Conservation (phyloP, 371 early-diverging fungal species). For the Mortierella sp. region DNA sequence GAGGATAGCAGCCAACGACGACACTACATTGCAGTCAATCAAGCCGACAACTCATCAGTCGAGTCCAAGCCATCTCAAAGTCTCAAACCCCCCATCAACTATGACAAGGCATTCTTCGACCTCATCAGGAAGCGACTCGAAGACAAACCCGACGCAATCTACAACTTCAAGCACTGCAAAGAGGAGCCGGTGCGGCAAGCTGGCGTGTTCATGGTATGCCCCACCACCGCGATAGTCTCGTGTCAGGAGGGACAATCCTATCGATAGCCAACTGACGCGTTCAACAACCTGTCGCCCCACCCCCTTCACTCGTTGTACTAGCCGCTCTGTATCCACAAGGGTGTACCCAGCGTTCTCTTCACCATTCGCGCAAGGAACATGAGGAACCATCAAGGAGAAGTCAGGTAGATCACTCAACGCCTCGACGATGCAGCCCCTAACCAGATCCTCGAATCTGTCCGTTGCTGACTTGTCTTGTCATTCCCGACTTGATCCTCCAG, state of each 20-base stretch:
- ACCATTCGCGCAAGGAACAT: slow-evolving; percentile 79
- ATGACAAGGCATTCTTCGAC: slow-evolving; percentile 26
- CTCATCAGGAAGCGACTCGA: slow-evolving; percentile 21
- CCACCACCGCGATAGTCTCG: too few species aligned
- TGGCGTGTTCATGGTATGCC: slow-evolving; percentile 43
- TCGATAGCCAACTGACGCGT: too few species aligned
- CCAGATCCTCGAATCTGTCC: too few species aligned
- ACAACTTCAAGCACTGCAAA: slow-evolving; percentile 34
- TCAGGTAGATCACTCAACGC: too few species aligned
- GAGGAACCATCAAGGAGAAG: slow-evolving; percentile 83
- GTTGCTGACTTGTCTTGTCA: neutral
- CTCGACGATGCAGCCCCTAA: too few species aligned
- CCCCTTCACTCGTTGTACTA: slow-evolving; percentile 3
- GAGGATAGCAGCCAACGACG: too few species aligned
- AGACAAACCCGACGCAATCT: slow-evolving; percentile 23
- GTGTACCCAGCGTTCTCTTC: slow-evolving; percentile 79
- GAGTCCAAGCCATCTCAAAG: too few species aligned
- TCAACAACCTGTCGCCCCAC: too few species aligned
- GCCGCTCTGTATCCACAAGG: slow-evolving; percentile 75
- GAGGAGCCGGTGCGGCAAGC: slow-evolving; percentile 42
- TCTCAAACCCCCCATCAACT: neutral
- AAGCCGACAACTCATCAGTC: too few species aligned
- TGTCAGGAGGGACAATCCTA: too few species aligned
- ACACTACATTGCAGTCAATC: too few species aligned
- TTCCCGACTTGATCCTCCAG: slow-evolving; percentile 7